Percentiles rank a stretch among this genome's conserved stretches.
Conservation (phyloP, 2,329 filamentous ascomycete genomes). For the Alternaria tenuissima region DNA sequence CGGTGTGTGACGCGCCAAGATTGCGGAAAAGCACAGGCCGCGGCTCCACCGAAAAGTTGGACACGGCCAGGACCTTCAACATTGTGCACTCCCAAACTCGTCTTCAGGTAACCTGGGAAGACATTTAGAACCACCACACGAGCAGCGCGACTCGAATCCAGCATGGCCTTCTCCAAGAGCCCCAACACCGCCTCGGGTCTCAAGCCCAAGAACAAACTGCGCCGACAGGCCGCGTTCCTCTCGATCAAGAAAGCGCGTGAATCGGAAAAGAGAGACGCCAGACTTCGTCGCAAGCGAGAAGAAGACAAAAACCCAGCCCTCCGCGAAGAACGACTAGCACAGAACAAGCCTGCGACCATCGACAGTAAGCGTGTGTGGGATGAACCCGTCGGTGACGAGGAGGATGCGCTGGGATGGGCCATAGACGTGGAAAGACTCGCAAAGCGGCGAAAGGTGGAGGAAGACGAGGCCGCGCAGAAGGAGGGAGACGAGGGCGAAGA, state of each 20-base stretch:
- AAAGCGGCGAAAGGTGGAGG: conserved; percentile 55
- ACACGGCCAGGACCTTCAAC: neutral
- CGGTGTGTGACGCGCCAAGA: conserved; percentile 16
- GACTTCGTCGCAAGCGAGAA: conserved; percentile 81
- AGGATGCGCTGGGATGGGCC: conserved; percentile 54
- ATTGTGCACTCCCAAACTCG: neutral
- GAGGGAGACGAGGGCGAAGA: conserved; percentile 26
- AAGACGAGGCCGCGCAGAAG: conserved; percentile 43
- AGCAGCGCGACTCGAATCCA: neutral
- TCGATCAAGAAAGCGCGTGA: conserved; percentile 80
- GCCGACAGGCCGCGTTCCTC: conserved; percentile 79
- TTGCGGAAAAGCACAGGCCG: conserved; percentile 15
- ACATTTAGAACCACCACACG: neutral
- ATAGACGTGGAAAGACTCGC: conserved; percentile 56
- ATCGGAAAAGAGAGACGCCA: conserved; percentile 76
- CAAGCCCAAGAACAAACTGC: conserved; percentile 78
- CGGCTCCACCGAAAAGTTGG: conserved; percentile 28
- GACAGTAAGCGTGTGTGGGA: conserved; percentile 77
- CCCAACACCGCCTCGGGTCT: conserved; percentile 58
- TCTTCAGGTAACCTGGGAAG: conserved; percentile 10
- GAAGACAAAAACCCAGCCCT: conserved; percentile 84
- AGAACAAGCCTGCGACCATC: conserved; percentile 71
- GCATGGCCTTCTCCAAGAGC: conserved; percentile 61
- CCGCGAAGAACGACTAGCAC: conserved; percentile 74
- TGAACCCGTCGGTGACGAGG: conserved; percentile 57